Percentiles rank a stretch among this genome's conserved stretches.
These are phyloP conservation scores for Salisapilia sapeloensis DNA, from an alignment of 352 stramenopile species.

Conservation along the genomic window DNA sequence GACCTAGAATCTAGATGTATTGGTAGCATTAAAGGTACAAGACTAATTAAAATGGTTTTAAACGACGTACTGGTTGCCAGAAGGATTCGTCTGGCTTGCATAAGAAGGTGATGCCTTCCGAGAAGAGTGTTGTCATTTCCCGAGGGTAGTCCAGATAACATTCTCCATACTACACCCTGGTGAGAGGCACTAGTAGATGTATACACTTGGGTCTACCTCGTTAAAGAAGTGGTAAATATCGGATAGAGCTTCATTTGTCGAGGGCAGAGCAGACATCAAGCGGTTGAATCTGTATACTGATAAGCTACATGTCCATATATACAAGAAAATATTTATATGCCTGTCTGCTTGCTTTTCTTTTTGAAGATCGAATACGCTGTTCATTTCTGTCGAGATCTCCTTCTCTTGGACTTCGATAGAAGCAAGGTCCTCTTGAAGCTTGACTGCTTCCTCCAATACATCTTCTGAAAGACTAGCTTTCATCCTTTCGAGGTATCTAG, in stretches of 20 bases:
- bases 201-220: conserved; percentile 3
- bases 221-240: conserved; percentile 12
- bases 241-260: conserved; percentile 9
- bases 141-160: conserved; percentile 15
- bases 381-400: too few species aligned
- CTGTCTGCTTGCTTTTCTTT: too few species aligned
- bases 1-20: conserved; percentile 10
- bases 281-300: conserved; percentile 2
- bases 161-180: conserved; percentile 11
- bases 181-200: neutral
- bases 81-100: conserved; percentile 23
- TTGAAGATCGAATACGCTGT: too few species aligned
- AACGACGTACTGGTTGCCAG: conserved; percentile 11
- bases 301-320: too few species aligned
- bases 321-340: too few species aligned
- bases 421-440: too few species aligned
- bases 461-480: too few species aligned
- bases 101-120: conserved; percentile 13
- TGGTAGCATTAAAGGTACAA: neutral
- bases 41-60: neutral
- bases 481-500: too few species aligned
- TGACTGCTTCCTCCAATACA: too few species aligned
- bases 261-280: conserved; percentile 2
- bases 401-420: too few species aligned
- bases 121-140: conserved; percentile 13